A percentile compares a stretch with the other conserved stretches of the same genome.
Conservation (phyloP, 2,329 filamentous ascomycete genomes). For the Neocucurbitaria cava region DNA sequence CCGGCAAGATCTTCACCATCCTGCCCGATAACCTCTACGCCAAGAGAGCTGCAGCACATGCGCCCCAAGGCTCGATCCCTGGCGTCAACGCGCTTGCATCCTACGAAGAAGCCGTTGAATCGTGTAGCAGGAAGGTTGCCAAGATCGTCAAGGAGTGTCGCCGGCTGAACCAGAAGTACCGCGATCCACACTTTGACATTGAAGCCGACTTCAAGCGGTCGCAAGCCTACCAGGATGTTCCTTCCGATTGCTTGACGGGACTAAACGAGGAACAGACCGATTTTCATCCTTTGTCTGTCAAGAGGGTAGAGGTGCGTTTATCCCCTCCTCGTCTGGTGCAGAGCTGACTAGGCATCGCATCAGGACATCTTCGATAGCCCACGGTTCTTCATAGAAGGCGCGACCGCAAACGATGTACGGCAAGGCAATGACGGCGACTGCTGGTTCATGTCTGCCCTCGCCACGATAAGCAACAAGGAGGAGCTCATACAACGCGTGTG, state of each 20-base stretch:
- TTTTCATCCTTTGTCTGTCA: slow-evolving; percentile 72
- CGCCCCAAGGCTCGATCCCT: slow-evolving; percentile 60
- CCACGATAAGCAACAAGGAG: slow-evolving; percentile 75
- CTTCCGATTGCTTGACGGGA: slow-evolving; percentile 59
- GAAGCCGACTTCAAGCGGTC: slow-evolving; percentile 72
- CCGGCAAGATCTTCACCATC: slow-evolving; percentile 75
- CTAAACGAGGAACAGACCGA: slow-evolving; percentile 49
- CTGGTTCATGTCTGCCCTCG: slow-evolving; percentile 84
- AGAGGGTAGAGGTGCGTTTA: slow-evolving; percentile 65
- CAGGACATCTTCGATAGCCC: slow-evolving; percentile 81
- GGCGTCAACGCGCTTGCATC: slow-evolving; percentile 71
- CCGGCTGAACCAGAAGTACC: slow-evolving; percentile 83
- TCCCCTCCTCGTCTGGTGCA: neutral
- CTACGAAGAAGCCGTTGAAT: slow-evolving; percentile 74
- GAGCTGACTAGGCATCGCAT: slow-evolving; percentile 24
- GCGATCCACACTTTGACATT: slow-evolving; percentile 86
- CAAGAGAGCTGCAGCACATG: slow-evolving; percentile 64
- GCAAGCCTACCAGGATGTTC: slow-evolving; percentile 39
- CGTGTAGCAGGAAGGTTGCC: slow-evolving; percentile 68
- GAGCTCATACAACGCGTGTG: slow-evolving; percentile 76
- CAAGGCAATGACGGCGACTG: slow-evolving; percentile 83
- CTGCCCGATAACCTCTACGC: slow-evolving; percentile 73
- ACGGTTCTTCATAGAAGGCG: slow-evolving; percentile 78
- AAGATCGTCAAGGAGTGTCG: slow-evolving; percentile 70
- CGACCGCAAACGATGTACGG: slow-evolving; percentile 77